Evolutionary conservation across 306 rosid species (phyloP).

Genomic region (Betula pendula): DNA sequence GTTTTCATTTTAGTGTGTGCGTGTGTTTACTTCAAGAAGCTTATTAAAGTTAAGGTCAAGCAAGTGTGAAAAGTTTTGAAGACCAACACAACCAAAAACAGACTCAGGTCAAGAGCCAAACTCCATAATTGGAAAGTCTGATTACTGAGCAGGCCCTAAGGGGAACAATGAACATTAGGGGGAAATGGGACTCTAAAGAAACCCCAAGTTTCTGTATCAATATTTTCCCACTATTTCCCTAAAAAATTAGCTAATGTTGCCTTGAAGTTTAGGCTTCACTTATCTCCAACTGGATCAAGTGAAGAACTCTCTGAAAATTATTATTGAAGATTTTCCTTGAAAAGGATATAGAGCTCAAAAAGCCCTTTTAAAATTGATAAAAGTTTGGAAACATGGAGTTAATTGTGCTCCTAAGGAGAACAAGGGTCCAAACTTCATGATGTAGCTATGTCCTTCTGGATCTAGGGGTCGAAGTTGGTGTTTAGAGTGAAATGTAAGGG

Average conservation of each 20-base stretch:
- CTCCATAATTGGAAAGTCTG: not conserved
- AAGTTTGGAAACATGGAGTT: too few species aligned
- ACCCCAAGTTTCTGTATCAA: too few species aligned
- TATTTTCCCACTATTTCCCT: too few species aligned
- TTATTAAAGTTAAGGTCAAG: not conserved
- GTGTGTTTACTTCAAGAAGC: not conserved
- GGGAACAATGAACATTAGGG: not conserved
- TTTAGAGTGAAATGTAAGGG: too few species aligned
- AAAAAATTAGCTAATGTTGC: not conserved
- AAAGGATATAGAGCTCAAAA: not conserved
- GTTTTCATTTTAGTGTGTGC: conserved; percentile 3
- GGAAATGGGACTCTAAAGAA: too few species aligned
- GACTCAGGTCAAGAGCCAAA: not conserved
- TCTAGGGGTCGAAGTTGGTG: too few species aligned
- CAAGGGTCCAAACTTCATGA: too few species aligned
- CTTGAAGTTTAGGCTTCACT: conserved; percentile 1
- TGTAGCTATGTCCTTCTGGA: too few species aligned
- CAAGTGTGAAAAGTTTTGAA: not conserved
- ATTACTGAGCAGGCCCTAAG: not conserved
- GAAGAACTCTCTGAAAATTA: not conserved
- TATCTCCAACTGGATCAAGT: not conserved
- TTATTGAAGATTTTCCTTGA: not conserved
- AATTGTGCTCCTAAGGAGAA: too few species aligned
- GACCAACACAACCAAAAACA: not conserved
- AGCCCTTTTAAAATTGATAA: not conserved